These are phyloP conservation scores for Bonnemaisonia californica DNA, from an alignment of 31 red algal species.

Conservation along the genomic window DNA sequence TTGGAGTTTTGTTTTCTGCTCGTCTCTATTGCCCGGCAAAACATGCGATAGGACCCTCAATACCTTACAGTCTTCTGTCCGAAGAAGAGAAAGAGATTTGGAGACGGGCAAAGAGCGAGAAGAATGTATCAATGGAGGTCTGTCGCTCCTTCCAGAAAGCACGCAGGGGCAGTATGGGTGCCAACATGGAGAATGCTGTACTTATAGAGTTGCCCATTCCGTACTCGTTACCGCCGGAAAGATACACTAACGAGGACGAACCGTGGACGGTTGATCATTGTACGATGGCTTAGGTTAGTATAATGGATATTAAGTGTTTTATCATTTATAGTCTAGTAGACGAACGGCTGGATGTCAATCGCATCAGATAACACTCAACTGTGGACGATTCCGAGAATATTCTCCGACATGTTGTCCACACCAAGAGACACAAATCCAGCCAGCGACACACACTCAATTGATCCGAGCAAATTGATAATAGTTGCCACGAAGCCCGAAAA, in stretches of 20 bases:
- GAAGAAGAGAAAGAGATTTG: not conserved
- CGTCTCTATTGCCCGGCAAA: constrained; percentile 34
- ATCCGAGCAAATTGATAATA: too few relatives aligned
- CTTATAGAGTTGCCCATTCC: not conserved
- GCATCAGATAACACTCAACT: too few relatives aligned
- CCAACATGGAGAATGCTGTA: not conserved
- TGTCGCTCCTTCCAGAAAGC: not conserved
- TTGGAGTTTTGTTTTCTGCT: constrained; percentile 76
- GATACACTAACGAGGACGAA: not conserved
- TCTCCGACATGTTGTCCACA: too few relatives aligned
- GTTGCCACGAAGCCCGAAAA: too few relatives aligned
- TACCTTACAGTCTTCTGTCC: constrained; percentile 13
- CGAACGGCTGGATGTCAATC: too few relatives aligned
- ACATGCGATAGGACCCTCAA: constrained; percentile 22
- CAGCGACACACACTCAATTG: too few relatives aligned
- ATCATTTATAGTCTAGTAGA: too few relatives aligned
- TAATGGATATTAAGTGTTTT: too few relatives aligned
- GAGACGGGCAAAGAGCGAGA: not conserved
- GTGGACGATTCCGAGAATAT: too few relatives aligned
- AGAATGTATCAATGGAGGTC: not conserved
- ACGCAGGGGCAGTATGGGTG: not conserved
- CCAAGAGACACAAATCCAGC: too few relatives aligned
- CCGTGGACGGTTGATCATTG: not conserved
- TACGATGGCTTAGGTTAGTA: too few relatives aligned
- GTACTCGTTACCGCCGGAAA: not conserved